Evolutionary conservation across 805 yeast species (phyloP).

Genomic region (Cyberlindnera misumaiensis): DNA sequence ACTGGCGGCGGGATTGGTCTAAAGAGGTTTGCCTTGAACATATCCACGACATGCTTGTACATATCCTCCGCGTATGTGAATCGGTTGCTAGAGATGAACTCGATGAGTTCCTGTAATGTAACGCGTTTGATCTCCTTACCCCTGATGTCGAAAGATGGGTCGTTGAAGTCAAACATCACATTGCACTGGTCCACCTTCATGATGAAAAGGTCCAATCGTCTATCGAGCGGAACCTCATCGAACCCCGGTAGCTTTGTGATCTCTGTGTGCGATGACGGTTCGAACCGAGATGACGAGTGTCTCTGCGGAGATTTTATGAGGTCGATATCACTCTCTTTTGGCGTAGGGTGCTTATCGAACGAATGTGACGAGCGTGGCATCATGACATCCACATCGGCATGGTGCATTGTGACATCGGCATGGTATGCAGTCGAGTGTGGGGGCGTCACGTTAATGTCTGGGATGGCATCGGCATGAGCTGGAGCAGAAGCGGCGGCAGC

Average conservation of each 20-base stretch:
- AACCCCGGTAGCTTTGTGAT: conserved; percentile 76
- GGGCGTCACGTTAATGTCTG: conserved; percentile 15
- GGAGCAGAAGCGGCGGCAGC: neutral
- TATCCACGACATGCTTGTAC: conserved; percentile 79
- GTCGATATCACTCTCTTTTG: conserved; percentile 53
- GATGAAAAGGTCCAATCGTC: conserved; percentile 70
- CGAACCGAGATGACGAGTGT: conserved; percentile 88
- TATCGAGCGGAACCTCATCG: conserved; percentile 81
- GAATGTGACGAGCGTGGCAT: conserved; percentile 43
- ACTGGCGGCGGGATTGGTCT: conserved; percentile 98
- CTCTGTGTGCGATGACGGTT: conserved; percentile 60
- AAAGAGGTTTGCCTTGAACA: conserved; percentile 85
- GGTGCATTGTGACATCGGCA: conserved; percentile 7
- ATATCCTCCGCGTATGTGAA: conserved; percentile 85
- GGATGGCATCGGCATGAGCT: conserved; percentile 1
- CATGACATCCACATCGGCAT: conserved; percentile 11
- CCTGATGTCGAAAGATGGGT: conserved; percentile 84
- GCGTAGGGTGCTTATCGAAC: conserved; percentile 52
- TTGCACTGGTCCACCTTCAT: conserved; percentile 93
- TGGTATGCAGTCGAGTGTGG: conserved; percentile 5
- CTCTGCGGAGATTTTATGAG: conserved; percentile 81
- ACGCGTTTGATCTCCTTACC: conserved; percentile 89
- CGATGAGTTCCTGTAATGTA: conserved; percentile 84
- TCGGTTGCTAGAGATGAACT: conserved; percentile 75
- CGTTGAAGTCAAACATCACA: conserved; percentile 87